Evolutionary conservation across 2,329 filamentous ascomycete species (phyloP), one percentile per base, ranked within the genome.

Genomic region (Zasmidium citrigriseum): DNA sequence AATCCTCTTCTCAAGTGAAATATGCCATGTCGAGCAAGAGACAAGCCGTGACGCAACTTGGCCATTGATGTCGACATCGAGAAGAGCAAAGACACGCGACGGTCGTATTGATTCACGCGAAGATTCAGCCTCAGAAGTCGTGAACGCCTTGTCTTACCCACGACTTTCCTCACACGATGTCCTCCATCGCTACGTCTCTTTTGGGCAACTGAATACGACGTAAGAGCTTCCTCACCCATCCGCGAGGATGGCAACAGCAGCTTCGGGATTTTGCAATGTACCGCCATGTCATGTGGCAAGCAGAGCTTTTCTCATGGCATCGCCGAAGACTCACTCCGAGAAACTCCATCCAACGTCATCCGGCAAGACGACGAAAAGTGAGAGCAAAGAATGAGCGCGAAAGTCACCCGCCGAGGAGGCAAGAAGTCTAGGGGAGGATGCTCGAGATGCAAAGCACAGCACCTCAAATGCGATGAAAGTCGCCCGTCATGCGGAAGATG

Each of bases 401-500:
- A 41, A 41, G 34, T 41, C 34, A 57, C 54, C 29, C 50, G 58
- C 23, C 54, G 58, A 34, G 52, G 58, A 22, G 58, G 53, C 34
- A 60, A 60, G 54, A 60, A 60, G 46, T 56, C 52, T 46, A 49
- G 58, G 21, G 58, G 51, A 20, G 55, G 55, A 21, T 57, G 55
- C 22, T 27, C 49, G 3, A 2, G 55, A 47, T 57, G 55, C 41
- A 57, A 57, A 20, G 24, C 48, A 16, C 55, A 57, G 25, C 55
- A 57, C 16, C 20, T 57, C 20, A 57, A 57, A 24, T 57, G 55
- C 25, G 55, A 57, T 20, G 55, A 57, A 18, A 22, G 22, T 20
- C 53, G 49, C 29, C 58, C 58, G 4, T 23, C 18, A 21, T 60
- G 58, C 22, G 53, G 53, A 5, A 44, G 58, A 34, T 60, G 58